These are phyloP conservation scores for cucumber (Cucumis sativus) DNA, from an alignment of 306 rosid genomes.

Conservation along the genomic window DNA sequence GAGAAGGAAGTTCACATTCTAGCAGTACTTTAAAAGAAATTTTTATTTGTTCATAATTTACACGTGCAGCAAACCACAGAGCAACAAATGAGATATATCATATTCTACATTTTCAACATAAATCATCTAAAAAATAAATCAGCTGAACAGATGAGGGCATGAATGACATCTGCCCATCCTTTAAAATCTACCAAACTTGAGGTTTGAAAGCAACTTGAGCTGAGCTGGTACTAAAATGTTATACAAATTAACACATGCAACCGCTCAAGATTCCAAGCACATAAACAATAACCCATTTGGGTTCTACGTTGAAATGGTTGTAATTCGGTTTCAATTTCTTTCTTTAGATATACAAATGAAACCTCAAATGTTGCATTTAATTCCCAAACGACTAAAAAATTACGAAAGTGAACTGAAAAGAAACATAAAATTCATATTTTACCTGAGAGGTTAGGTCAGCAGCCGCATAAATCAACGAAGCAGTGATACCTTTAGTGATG, in stretches of 20 bases:
- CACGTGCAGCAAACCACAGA: not conserved
- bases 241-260: not conserved
- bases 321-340: not conserved
- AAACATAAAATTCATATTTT: not conserved
- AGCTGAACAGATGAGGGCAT: not conserved
- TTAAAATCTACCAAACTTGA: not conserved
- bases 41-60: not conserved
- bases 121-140: not conserved
- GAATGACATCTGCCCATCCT: not conserved
- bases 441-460: slow-evolving; percentile 68
- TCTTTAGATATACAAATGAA: not conserved
- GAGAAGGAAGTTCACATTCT: not conserved
- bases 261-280: not conserved
- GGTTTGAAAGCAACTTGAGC: not conserved
- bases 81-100: not conserved
- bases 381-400: not conserved
- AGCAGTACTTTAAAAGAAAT: not conserved
- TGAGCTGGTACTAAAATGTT: not conserved
- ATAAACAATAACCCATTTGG: not conserved
- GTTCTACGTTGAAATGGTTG: not conserved
- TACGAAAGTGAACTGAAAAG: not conserved
- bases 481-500: slow-evolving; percentile 38
- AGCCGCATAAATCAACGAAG: slow-evolving; percentile 46
- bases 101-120: not conserved
- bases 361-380: not conserved